Evolutionary conservation across 805 yeast genomes (phyloP).

Genomic region (Saturnispora halmiae): DNA sequence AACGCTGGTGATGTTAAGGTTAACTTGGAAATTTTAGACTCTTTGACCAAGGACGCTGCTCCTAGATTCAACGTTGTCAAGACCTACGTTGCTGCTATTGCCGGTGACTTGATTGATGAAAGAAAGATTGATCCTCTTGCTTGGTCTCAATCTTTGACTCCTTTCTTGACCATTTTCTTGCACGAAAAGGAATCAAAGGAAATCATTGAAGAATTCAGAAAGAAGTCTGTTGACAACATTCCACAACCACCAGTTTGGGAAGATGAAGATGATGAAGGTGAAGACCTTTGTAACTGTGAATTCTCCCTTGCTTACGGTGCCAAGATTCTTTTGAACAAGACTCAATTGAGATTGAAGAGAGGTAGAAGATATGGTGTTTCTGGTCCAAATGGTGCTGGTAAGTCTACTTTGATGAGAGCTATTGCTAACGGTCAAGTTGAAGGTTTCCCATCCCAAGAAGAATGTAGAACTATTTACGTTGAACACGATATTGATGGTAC

Average conservation of each 20-base stretch:
- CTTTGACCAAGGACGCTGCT: constrained; percentile 60
- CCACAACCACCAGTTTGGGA: constrained; percentile 89
- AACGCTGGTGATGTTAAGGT: constrained; percentile 96
- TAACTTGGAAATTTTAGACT: constrained; percentile 72
- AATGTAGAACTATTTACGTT: constrained; percentile 98
- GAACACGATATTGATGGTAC: constrained; percentile 99
- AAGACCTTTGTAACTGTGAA: constrained; percentile 99
- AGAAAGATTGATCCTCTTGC: constrained; percentile 86
- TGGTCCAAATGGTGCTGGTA: constrained; percentile 99
- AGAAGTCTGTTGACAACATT: constrained; percentile 94
- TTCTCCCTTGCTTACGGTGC: constrained; percentile 99
- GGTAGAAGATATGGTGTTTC: constrained; percentile 99
- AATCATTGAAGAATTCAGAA: constrained; percentile 88
- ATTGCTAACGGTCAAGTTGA: constrained; percentile 97
- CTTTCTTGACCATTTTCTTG: constrained; percentile 92
- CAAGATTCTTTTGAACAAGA: constrained; percentile 98
- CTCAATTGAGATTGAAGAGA: constrained; percentile 97
- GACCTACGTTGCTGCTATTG: constrained; percentile 86
- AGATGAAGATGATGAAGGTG: constrained; percentile 97
- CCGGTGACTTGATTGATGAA: constrained; percentile 98
- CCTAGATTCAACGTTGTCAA: constrained; percentile 72
- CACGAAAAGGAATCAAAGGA: constrained; percentile 90
- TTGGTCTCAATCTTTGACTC: constrained; percentile 84
- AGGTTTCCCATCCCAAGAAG: constrained; percentile 99
- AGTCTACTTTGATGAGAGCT: constrained; percentile 94